These are phyloP conservation scores for Nepenthes mirabilis DNA, from an alignment of 148 eudicot genomes.

Conservation along the genomic window DNA sequence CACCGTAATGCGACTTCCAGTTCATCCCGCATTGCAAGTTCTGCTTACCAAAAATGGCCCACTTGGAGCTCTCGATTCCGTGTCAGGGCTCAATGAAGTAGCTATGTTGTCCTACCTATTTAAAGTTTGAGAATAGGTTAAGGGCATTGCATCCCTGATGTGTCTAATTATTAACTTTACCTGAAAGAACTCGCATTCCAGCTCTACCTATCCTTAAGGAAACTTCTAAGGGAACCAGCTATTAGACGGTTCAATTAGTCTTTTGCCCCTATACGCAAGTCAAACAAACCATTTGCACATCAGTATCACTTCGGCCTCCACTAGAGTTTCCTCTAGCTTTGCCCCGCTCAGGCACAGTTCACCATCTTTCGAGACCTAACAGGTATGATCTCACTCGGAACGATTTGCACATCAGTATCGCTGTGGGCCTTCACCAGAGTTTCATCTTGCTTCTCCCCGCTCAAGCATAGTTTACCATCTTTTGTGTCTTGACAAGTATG, in stretches of 20 bases:
- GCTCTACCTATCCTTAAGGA: slow-evolving; percentile 17
- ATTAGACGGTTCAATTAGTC: slow-evolving; percentile 5
- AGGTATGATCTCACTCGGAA: too few species aligned
- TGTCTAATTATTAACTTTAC: slow-evolving; percentile 17
- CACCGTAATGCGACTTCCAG: background rate
- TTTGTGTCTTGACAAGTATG: slow-evolving; percentile 15
- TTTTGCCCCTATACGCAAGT: slow-evolving; percentile 12
- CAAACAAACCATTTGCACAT: too few species aligned
- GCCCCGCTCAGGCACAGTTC: too few species aligned
- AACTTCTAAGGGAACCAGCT: slow-evolving; percentile 8
- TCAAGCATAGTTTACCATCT: slow-evolving; percentile 1
- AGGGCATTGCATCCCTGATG: slow-evolving; percentile 4
- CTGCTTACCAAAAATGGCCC: slow-evolving; percentile 10
- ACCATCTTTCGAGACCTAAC: too few species aligned
- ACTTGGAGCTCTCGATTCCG: background rate
- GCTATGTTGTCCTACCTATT: slow-evolving; percentile 8
- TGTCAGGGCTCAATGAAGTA: slow-evolving; percentile 3
- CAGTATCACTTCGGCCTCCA: too few species aligned
- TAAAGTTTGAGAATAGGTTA: slow-evolving; percentile 14
- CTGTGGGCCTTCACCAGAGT: slow-evolving; percentile 12
- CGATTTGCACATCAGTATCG: slow-evolving; percentile 5
- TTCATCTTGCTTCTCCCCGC: slow-evolving; percentile 7
- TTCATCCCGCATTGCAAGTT: slow-evolving; percentile 12
- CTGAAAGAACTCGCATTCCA: slow-evolving; percentile 7
- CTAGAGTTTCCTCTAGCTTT: too few species aligned